phyloP scores from a whole-genome alignment of 2,329 filamentous ascomycete species.

The Venturia oleaginea region DNA sequence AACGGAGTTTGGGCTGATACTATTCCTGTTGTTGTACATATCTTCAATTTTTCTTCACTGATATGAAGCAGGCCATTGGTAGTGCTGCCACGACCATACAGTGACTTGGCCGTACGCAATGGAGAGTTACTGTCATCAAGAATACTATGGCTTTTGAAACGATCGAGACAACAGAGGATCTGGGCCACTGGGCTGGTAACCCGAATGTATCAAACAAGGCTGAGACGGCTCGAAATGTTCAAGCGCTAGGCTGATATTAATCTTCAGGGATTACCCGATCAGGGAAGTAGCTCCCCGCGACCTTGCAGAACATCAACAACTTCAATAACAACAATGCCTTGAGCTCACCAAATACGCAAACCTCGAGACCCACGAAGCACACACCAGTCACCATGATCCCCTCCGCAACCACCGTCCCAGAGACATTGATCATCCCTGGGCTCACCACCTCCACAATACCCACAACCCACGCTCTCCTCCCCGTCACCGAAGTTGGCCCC shows the following conservation, averaged over 20 bases:
- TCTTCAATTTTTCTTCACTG: too few relatives aligned
- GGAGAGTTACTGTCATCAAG: too few relatives aligned
- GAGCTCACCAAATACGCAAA: background rate
- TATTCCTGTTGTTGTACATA: too few relatives aligned
- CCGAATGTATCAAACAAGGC: too few relatives aligned
- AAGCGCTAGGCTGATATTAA: background rate
- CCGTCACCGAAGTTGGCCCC: constrained; percentile 18
- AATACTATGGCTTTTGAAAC: too few relatives aligned
- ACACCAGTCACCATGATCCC: background rate
- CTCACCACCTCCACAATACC: background rate
- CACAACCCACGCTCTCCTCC: constrained; percentile 18
- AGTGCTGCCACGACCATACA: too few relatives aligned
- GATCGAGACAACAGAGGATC: too few relatives aligned
- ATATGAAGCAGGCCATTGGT: too few relatives aligned
- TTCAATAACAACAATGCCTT: background rate
- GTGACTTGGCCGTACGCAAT: too few relatives aligned
- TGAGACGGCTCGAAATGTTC: too few relatives aligned
- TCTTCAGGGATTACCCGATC: background rate
- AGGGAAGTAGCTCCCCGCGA: background rate
- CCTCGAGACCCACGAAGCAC: background rate
- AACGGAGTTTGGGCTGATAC: too few relatives aligned
- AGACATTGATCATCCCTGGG: background rate
- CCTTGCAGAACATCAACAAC: background rate
- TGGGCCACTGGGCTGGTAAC: too few relatives aligned
- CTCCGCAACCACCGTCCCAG: background rate